phyloP scores from a whole-genome alignment of 2,329 filamentous ascomycete genomes.

The Fusarium avenaceum region DNA sequence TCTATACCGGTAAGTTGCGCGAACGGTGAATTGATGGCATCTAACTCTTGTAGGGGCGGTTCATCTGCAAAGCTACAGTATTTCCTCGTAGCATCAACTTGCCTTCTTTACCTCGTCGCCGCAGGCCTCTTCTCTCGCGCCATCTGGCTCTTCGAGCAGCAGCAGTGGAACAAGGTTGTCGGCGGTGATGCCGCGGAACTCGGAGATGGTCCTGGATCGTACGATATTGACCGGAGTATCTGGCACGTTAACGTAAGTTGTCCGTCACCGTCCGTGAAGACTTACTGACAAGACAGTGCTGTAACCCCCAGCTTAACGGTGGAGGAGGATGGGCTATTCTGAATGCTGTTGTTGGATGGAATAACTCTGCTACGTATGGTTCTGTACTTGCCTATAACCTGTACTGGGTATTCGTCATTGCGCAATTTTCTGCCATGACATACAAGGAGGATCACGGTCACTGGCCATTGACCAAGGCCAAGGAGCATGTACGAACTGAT shows the following conservation, averaged over 20 bases:
- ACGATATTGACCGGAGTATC: conserved; percentile 81
- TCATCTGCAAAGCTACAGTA: conserved; percentile 68
- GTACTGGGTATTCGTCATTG: conserved; percentile 85
- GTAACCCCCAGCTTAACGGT: conserved; percentile 78
- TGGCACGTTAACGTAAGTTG: conserved; percentile 85
- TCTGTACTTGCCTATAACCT: conserved; percentile 89
- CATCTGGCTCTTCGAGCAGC: conserved; percentile 80
- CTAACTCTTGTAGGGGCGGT: conserved; percentile 55
- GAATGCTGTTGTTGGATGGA: conserved; percentile 88
- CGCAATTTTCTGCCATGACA: conserved; percentile 74
- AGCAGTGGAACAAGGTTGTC: conserved; percentile 76
- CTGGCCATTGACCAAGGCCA: conserved; percentile 60
- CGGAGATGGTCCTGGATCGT: conserved; percentile 77
- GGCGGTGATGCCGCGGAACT: conserved; percentile 69
- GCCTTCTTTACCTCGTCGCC: conserved; percentile 85
- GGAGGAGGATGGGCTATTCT: conserved; percentile 89
- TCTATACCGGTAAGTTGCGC: conserved; percentile 77
- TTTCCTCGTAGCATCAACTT: conserved; percentile 86
- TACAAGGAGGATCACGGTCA: conserved; percentile 73
- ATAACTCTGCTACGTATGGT: conserved; percentile 88
- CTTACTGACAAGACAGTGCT: conserved; percentile 69
- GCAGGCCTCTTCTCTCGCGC: conserved; percentile 84
- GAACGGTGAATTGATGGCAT: not conserved
- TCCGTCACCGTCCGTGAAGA: conserved; percentile 51
- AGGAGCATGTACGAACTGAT: conserved; percentile 25